These are phyloP conservation scores for Penicillium decumbens DNA, from an alignment of 2,329 filamentous ascomycete genomes.

Conservation along the genomic window DNA sequence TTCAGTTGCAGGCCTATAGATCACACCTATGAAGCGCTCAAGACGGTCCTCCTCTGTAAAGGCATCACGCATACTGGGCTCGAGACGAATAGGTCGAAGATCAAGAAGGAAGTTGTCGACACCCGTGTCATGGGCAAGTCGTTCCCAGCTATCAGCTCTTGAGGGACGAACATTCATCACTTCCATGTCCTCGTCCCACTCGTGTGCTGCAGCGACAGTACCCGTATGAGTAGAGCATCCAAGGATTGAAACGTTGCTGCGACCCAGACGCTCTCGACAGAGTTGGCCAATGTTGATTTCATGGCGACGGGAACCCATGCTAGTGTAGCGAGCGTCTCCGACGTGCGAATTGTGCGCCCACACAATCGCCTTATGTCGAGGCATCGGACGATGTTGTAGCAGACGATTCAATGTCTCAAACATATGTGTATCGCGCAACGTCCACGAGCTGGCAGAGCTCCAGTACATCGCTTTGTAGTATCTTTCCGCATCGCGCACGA, in stretches of 20 bases:
- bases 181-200: slow-evolving; percentile 51
- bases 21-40: slow-evolving; percentile 53
- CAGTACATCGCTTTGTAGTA: slow-evolving; percentile 54
- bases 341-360: slow-evolving; percentile 54
- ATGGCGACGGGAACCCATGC: slow-evolving; percentile 44
- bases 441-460: slow-evolving; percentile 49
- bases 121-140: slow-evolving; percentile 46
- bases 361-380: slow-evolving; percentile 45
- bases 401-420: slow-evolving; percentile 47
- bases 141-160: slow-evolving; percentile 48
- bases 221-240: slow-evolving; percentile 50
- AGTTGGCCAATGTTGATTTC: slow-evolving; percentile 53
- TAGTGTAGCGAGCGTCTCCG: slow-evolving; percentile 52
- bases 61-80: slow-evolving; percentile 34
- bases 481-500: slow-evolving; percentile 48
- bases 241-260: slow-evolving; percentile 41
- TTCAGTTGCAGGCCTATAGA: slow-evolving; percentile 51
- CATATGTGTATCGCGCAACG: slow-evolving; percentile 51
- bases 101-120: slow-evolving; percentile 47
- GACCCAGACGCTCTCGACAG: slow-evolving; percentile 45
- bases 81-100: slow-evolving; percentile 37
- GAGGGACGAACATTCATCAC: slow-evolving; percentile 49
- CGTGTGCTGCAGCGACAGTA: slow-evolving; percentile 50
- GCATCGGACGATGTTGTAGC: slow-evolving; percentile 38
- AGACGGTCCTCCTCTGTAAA: slow-evolving; percentile 38